Percentiles rank a stretch among this genome's conserved stretches.
These are phyloP conservation scores for Tricholoma saponaceum DNA, from an alignment of 768 basidiomycete genomes.

Conservation along the genomic window DNA sequence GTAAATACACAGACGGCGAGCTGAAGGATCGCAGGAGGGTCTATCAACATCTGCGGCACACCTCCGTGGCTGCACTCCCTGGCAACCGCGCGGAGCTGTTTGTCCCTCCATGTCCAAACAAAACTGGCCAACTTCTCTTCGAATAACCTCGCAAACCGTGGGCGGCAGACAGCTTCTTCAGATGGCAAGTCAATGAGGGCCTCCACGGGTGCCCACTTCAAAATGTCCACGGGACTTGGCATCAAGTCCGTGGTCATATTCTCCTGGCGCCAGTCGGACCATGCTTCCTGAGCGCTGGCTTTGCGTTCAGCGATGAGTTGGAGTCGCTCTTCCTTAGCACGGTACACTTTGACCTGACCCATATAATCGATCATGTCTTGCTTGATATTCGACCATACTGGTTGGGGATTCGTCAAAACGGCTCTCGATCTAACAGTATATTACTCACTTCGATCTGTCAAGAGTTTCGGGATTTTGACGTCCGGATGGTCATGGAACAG, in stretches of 20 bases:
- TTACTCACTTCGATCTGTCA: slow-evolving; percentile 17
- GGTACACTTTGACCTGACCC: slow-evolving; percentile 13
- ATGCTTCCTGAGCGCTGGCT: slow-evolving; percentile 13
- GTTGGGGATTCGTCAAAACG: background rate
- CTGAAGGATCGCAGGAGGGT: background rate
- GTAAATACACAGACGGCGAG: slow-evolving; percentile 26
- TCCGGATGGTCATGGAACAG: slow-evolving; percentile 14
- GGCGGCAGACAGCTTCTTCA: background rate
- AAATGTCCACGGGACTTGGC: slow-evolving; percentile 24
- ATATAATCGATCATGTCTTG: slow-evolving; percentile 23
- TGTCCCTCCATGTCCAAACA: background rate
- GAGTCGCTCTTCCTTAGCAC: slow-evolving; percentile 16
- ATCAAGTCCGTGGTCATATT: slow-evolving; percentile 15
- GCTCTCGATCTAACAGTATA: background rate
- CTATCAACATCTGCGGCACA: background rate
- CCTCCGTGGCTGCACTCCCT: background rate
- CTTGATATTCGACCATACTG: slow-evolving; percentile 27
- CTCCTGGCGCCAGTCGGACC: slow-evolving; percentile 17
- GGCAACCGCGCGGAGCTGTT: background rate
- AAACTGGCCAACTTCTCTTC: background rate
- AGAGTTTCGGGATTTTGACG: slow-evolving; percentile 12
- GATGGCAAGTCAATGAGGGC: slow-evolving; percentile 15
- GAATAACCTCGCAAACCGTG: background rate
- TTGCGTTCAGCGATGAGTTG: slow-evolving; percentile 17
- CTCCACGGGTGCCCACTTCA: slow-evolving; percentile 11